Base-by-base conservation (phyloP, 2,329 filamentous ascomycete genomes). In the Fusarium austroafricanum region DNA sequence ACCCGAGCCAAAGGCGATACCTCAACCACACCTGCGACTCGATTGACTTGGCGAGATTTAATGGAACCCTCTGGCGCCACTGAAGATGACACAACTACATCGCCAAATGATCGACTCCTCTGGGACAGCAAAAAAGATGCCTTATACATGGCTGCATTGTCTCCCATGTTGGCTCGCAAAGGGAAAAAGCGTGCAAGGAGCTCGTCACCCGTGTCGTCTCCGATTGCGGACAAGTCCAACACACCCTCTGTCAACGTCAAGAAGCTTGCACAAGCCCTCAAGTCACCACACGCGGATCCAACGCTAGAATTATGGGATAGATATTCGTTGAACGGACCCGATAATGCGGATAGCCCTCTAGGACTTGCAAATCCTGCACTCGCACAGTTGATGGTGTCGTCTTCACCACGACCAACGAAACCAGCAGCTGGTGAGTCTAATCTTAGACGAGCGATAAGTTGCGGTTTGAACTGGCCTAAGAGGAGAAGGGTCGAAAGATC, bases 241-340 rank as follows among this genome's bases (percentile, higher is more conserved):
- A 79, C 81, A 2, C 81, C 83, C 9, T 73, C 84, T 0, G 80
- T 90, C 63, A 87, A 91, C 70, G 79, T 89, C 38, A 85, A 87
- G 72, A 83, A 84, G 65, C 78, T 90, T 40, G 84, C 86, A 38
- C 82, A 85, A 54, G 82, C 87, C 1, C 78, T 92, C 42, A 89
- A 86, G 68, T 91, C 90, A 2, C 89, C 90, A 14, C 87, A 90
- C 67, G 85, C 89, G 31, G 91, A 94, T 72, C 90, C 92, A 37
- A 91, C 90, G 4, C 79, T 90, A 31, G 91, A 94, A 67, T 79
- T 94, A 3, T 95, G 92, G 92, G 92, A 91, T 71, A 88, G 90
- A 52, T 93, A 92, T 75, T 86, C 90, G 37, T 78, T 88, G 17
- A 77, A 74, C 37, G 61, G 52, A 43, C 63, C 67, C 26, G 83